These are phyloP conservation scores for Diaporthe citrichinensis DNA, from an alignment of 2,329 filamentous ascomycete genomes.

Conservation along the genomic window DNA sequence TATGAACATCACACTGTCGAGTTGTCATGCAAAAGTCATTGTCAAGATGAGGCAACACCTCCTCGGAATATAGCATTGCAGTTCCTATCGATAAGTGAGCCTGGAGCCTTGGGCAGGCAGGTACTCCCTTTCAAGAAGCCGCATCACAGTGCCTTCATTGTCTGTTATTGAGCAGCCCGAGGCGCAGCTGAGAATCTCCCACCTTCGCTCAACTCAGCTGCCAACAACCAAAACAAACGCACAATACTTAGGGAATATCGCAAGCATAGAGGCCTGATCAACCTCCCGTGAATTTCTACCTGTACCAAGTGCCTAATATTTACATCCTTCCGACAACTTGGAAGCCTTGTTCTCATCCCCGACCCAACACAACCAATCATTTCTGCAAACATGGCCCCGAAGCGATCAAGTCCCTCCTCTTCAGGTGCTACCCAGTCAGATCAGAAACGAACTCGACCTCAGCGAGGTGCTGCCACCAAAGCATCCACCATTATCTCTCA, in stretches of 20 bases:
- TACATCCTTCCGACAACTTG: not conserved
- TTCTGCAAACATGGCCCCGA: constrained; percentile 10
- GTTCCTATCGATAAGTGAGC: constrained; percentile 19
- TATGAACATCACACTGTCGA: not conserved
- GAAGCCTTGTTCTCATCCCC: not conserved
- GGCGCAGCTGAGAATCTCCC: not conserved
- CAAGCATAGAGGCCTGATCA: not conserved
- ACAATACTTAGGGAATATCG: not conserved
- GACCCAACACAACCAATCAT: not conserved
- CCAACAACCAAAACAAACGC: not conserved
- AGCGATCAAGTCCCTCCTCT: constrained; percentile 19
- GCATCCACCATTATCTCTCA: constrained; percentile 30
- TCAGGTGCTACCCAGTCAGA: not conserved
- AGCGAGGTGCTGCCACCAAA: constrained; percentile 37
- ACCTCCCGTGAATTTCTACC: not conserved
- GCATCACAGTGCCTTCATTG: not conserved
- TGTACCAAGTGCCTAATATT: not conserved
- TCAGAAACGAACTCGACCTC: constrained; percentile 8
- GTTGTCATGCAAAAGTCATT: not conserved
- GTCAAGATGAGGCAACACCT: constrained; percentile 24
- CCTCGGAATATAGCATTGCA: not conserved
- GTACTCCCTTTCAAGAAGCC: not conserved
- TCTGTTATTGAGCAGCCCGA: not conserved
- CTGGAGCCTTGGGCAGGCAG: not conserved
- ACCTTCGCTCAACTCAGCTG: not conserved